These are phyloP conservation scores for Vaccinium vitisidaea DNA, from an alignment of 148 eudicot genomes.

Conservation along the genomic window DNA sequence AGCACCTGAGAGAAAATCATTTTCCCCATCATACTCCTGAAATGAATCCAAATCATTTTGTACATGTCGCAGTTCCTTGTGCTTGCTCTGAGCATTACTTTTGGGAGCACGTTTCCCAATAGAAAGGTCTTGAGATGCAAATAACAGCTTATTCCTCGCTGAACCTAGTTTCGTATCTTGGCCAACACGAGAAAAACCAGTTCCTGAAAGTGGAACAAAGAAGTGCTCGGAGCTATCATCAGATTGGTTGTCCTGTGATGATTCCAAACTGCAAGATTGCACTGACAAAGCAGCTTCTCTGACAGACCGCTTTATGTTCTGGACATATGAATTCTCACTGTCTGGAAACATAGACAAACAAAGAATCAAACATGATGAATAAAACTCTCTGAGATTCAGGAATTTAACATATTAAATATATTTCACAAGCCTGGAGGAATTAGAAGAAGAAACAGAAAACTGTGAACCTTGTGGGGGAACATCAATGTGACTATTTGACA, in stretches of 20 bases:
- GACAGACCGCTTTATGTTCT: conserved; percentile 79
- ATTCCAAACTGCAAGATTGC: conserved; percentile 55
- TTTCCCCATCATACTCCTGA: conserved; percentile 58
- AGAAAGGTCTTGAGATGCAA: conserved; percentile 53
- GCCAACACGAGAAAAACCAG: conserved; percentile 62
- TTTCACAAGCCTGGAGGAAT: conserved; percentile 3
- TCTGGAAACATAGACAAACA: conserved; percentile 39
- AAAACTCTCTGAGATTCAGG: not conserved
- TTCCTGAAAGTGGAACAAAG: conserved; percentile 80
- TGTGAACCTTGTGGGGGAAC: conserved; percentile 52
- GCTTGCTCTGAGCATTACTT: conserved; percentile 39
- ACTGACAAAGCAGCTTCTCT: conserved; percentile 92
- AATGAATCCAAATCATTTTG: conserved; percentile 53
- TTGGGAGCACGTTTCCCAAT: conserved; percentile 45
- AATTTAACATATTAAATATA: not conserved
- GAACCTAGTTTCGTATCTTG: conserved; percentile 53
- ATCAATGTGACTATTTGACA: conserved; percentile 42
- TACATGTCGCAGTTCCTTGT: conserved; percentile 46
- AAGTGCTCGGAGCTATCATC: conserved; percentile 97
- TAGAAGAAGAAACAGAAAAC: not conserved
- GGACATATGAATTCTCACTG: conserved; percentile 56
- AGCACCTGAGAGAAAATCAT: conserved; percentile 60
- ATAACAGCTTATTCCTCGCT: conserved; percentile 43
- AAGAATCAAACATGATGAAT: not conserved
- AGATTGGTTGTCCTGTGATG: conserved; percentile 78